Conservation (phyloP, 1,284 basidiomycete genomes). For the Pseudozyma tsukubaensis region DNA sequence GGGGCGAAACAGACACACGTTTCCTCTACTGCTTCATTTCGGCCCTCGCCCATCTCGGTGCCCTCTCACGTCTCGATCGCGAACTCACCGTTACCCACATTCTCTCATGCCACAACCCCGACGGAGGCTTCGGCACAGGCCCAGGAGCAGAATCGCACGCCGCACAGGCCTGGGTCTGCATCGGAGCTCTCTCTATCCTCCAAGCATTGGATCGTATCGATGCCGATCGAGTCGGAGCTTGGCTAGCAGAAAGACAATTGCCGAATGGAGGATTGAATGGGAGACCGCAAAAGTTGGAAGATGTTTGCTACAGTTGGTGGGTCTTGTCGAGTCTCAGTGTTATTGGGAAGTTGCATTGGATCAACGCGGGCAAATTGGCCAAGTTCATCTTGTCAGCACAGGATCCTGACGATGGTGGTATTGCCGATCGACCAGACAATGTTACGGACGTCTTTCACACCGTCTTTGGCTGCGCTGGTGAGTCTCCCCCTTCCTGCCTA, state of each 20-base stretch:
- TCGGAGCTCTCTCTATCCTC: slow-evolving; percentile 86
- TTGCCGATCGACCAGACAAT: slow-evolving; percentile 92
- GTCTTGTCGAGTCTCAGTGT: slow-evolving; percentile 89
- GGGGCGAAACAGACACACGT: slow-evolving; percentile 90
- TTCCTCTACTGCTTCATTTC: slow-evolving; percentile 89
- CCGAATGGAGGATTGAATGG: slow-evolving; percentile 94
- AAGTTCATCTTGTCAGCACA: slow-evolving; percentile 89
- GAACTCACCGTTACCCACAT: slow-evolving; percentile 80
- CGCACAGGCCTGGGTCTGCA: slow-evolving; percentile 90
- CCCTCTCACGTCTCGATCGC: slow-evolving; percentile 72
- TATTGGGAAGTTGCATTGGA: slow-evolving; percentile 86
- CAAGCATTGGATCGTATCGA: slow-evolving; percentile 76
- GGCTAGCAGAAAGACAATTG: slow-evolving; percentile 92
- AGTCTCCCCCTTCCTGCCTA: slow-evolving; percentile 51
- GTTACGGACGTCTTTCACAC: slow-evolving; percentile 98
- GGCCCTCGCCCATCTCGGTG: slow-evolving; percentile 79
- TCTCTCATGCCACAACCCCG: slow-evolving; percentile 85
- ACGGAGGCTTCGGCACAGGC: slow-evolving; percentile 89
- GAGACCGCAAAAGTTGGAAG: slow-evolving; percentile 95
- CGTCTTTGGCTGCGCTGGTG: slow-evolving; percentile 88
- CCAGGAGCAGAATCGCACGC: slow-evolving; percentile 92
- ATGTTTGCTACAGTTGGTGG: slow-evolving; percentile 99
- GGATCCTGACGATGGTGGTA: slow-evolving; percentile 91
- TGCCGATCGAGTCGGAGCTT: slow-evolving; percentile 79
- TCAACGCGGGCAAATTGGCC: slow-evolving; percentile 83